Evolutionary conservation across 169 alveolate species (phyloP), one percentile per base, ranked within the genome.

Genomic region (Theileria parva): DNA sequence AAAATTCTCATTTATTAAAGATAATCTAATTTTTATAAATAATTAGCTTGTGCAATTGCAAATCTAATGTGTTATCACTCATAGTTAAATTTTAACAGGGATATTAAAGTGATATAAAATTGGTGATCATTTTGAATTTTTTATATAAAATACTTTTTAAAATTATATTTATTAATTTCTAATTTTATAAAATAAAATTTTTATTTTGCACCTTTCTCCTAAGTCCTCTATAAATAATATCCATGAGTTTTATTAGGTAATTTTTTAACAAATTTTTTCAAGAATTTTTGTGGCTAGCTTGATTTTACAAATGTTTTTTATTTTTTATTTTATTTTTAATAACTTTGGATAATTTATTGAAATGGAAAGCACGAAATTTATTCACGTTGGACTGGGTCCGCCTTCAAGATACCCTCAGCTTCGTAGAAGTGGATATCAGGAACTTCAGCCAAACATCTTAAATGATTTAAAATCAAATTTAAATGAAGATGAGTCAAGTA

Each of bases 341-440:
- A 44, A 44, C 8, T 44, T 44, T 44, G 12, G 53, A 37, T 13
- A 1, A 44, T 44, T 44, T 44, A 44, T 44, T 44, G 8, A 44
- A 15, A 44, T 44, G 53, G 53, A 44, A 44, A 44, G 8, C 1
- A 13, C 8, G 53, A 44, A 44, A 44, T 11, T 1, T 63, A 21
- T 63, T n/a, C 71, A 63, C 15, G 71, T 63, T 63, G 71, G 71
- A 27, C 32, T 63, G 7, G 25, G 50, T 15, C 51, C 25, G 11
- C 71, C 71, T 27, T 63, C 71, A 63, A 23, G 32, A 7, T 63
- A 63, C 32, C 25, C 71, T n/a, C 71, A 63, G 4, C 71, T 63
- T 63, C 39, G 0, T 30, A 63, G 51, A 39, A 63, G 32, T 30
- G 39, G 27, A 23, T 15, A 23, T 63, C 17, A 32, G 27, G 50